Conservation (phyloP, 1,139 yeast genomes). For the Debaryomycetaceae sp. region DNA sequence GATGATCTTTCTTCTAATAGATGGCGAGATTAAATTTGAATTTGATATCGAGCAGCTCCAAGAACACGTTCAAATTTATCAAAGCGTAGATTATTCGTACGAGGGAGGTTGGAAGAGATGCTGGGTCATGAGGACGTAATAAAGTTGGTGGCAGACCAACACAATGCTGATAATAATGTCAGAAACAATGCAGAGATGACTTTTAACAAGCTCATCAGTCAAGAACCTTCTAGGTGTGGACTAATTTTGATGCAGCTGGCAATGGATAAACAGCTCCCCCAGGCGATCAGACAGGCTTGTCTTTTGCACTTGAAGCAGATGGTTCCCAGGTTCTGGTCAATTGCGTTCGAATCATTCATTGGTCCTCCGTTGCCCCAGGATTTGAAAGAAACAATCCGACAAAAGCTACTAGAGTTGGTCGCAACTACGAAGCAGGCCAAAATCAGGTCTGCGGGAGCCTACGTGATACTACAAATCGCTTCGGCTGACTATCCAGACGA, state of each 20-base stretch:
- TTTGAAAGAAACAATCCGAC: conserved; percentile 49
- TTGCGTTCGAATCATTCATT: conserved; percentile 72
- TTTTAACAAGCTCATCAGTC: conserved; percentile 23
- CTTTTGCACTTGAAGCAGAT: conserved; percentile 65
- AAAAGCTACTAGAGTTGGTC: conserved; percentile 50
- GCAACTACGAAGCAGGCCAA: conserved; percentile 53
- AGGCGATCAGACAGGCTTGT: conserved; percentile 58
- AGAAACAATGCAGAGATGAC: conserved; percentile 35
- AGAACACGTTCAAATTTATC: too few species aligned
- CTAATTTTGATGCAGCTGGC: conserved; percentile 27
- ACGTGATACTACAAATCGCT: conserved; percentile 79
- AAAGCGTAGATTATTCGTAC: background rate
- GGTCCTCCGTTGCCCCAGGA: conserved; percentile 64
- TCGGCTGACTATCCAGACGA: conserved; percentile 93
- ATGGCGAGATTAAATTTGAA: background rate
- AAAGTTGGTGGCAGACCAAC: conserved; percentile 29
- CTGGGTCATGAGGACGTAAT: background rate
- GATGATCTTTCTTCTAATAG: background rate
- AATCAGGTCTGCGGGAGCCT: conserved; percentile 63
- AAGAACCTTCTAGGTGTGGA: conserved; percentile 31
- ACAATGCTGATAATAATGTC: conserved; percentile 32
- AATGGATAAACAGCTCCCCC: conserved; percentile 16
- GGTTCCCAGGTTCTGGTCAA: conserved; percentile 78
- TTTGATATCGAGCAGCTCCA: too few species aligned
- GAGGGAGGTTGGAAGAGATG: background rate